Evolutionary conservation across 495 filamentous ascomycete species (phyloP), one percentile per base, ranked within the genome.

Genomic region (Penicillium paradoxum): DNA sequence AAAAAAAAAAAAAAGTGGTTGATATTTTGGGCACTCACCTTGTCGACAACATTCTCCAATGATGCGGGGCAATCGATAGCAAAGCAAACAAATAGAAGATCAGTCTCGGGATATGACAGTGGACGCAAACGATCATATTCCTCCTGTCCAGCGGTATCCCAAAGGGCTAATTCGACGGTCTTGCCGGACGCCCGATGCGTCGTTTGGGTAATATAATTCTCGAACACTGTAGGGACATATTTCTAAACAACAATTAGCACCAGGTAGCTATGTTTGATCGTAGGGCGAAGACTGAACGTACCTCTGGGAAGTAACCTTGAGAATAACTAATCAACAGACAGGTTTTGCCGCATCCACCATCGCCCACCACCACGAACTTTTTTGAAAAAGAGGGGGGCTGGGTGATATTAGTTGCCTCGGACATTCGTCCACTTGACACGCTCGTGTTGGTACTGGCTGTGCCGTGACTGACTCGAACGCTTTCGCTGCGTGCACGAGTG

Each of bases 191-290:
- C 76, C 59, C 84, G 83, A 66, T 98, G 95, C 33, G 81, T 83
- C 48, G 90, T 93, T 71, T 97, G 90, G 33, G 93, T 96, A 73
- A 97, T 97, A 79, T 98, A 98, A 75, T 98, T 98, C 65, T 98
- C 93, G 67, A 98, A 98, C 54, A 98, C 93, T 0, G 93, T 98
- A 2, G 93, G 93, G 44, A 98, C 92, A 65, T 98, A 98, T 97
- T 97, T 98, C 93, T 98, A 50, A 15, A 48, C 24, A 27, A 37
- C 24, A 38, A 32, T 65, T 41, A 62, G 56, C 50, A 46, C 36
- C 38, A 50, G 40, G 44, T 19, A 36, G 6, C 19, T 14, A 19
- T 18, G 53, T 21, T 51, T 17, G 27, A 25, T 22, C 13, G 30
- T 34, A 18, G 13, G 3, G 10, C 33, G 24, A 30, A 47, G 61